Percentiles rank a stretch among this genome's conserved stretches.
These are phyloP conservation scores for Exophiala spinifera DNA, from an alignment of 2,329 filamentous ascomycete genomes.

Conservation along the genomic window DNA sequence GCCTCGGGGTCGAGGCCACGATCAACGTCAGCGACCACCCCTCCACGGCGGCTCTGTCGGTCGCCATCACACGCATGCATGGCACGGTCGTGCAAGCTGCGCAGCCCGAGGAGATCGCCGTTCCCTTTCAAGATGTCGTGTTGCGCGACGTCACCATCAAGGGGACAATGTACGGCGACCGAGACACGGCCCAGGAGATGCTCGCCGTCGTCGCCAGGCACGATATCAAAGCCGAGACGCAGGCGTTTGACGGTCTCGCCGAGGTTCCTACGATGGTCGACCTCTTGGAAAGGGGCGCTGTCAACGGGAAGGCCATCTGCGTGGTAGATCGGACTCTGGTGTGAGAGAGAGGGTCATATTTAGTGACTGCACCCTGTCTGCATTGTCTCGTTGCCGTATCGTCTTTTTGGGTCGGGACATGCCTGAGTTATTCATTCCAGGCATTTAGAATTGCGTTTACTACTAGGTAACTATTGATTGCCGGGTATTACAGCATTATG, in stretches of 20 bases:
- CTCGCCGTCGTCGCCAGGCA: constrained; percentile 45
- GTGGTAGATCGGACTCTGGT: constrained; percentile 15
- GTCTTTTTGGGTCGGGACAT: no score
- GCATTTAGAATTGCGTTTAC: no score
- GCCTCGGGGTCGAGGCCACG: constrained; percentile 50
- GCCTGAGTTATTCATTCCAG: no score
- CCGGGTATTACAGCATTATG: no score
- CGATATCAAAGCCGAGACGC: constrained; percentile 50
- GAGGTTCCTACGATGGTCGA: constrained; percentile 51
- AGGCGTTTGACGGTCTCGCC: constrained; percentile 51
- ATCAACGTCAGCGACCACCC: constrained; percentile 54
- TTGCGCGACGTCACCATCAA: constrained; percentile 53
- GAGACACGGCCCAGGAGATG: constrained; percentile 47
- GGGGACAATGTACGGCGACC: constrained; percentile 46
- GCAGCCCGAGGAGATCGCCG: constrained; percentile 41
- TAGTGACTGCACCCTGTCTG: no score
- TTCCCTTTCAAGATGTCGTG: constrained; percentile 48
- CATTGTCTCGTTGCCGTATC: no score
- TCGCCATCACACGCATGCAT: constrained; percentile 58
- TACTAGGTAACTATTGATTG: no score
- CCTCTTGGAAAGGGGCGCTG: constrained; percentile 51
- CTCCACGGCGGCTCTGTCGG: constrained; percentile 49
- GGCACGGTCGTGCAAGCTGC: constrained; percentile 58
- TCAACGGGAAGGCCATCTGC: constrained; percentile 48
- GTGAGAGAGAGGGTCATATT: no score